Evolutionary conservation across 2,329 filamentous ascomycete genomes (phyloP), one percentile per base, ranked within the genome.

Genomic region (Colletotrichum destructivum): DNA sequence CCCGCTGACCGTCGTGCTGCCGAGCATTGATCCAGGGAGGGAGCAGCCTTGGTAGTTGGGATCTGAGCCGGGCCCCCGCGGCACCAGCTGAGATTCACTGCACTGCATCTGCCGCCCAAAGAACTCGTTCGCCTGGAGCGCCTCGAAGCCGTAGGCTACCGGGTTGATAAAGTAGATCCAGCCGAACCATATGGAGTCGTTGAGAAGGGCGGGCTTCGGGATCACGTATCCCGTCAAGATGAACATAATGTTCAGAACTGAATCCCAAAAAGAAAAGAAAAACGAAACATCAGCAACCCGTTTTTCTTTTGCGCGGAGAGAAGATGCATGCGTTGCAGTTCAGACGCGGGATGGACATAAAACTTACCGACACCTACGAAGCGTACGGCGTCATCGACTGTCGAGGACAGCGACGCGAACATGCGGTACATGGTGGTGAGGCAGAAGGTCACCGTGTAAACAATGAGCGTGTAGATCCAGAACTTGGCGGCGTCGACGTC

Each of bases 181-280:
- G 4, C 88, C 85, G 47, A 92, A 88, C 92, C 92, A 93, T 83
- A 92, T 93, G 77, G 94, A 85, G 71, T 87, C 81, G 49, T 84
- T 81, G 73, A 88, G 79, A 75, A 90, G 88, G 21, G 89, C 84
- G 0, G 85, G 84, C 21, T 88, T 86, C 0, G 88, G 88, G 42
- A 92, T 89, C 2, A 89, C 83, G 76, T 92, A 93, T 0, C 91
- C 91, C 0, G 91, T 92, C 76, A 90, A 93, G 31, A 94, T 89
- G 55, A 93, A 85, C 12, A 92, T 85, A 65, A 90, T 81, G 71
- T 92, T 86, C 46, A 92, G 87, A 0, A 88, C 81, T 18, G 26
- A 26, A 26, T 4, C 26, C 26, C 26, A 26, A 26, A 26, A 26
- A 26, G 4, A 26, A 4, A 26, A 4, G 26, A 26, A 26, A 4